Conservation (phyloP, 208 protist genomes). For the Acanthamoeba royreba region DNA sequence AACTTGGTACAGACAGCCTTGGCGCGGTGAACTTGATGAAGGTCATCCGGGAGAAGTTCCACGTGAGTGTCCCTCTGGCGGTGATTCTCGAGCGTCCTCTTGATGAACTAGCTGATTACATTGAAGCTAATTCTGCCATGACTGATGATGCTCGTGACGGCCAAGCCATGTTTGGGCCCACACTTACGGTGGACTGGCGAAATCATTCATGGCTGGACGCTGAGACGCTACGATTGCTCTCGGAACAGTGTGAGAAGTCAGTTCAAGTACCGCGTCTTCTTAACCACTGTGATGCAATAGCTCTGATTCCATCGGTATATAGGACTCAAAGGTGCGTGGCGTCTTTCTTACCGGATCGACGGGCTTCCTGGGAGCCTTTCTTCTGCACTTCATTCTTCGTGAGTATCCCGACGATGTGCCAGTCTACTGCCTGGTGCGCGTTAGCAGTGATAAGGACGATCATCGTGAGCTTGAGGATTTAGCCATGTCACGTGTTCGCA, state of each 20-base stretch:
- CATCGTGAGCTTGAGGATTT: neutral
- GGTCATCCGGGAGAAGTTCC: neutral
- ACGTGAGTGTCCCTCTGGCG: neutral
- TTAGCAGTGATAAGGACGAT: neutral
- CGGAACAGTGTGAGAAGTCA: neutral
- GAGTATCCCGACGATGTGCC: neutral
- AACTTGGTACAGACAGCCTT: neutral
- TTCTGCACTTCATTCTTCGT: neutral
- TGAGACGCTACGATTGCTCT: neutral
- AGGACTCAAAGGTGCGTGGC: neutral
- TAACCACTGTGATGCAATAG: neutral
- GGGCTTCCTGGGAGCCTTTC: neutral
- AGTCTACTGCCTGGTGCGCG: neutral
- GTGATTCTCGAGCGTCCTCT: neutral
- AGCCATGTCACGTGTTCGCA: neutral
- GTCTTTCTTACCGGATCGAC: neutral
- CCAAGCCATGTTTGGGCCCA: too few species aligned
- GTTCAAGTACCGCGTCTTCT: neutral
- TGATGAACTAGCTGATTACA: neutral
- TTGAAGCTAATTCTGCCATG: neutral
- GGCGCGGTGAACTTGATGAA: neutral
- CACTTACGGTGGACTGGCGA: neutral
- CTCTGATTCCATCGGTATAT: neutral
- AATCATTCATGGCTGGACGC: neutral
- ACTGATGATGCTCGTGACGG: neutral